These are phyloP conservation scores for Malus fusca DNA, from an alignment of 306 rosid species.

Conservation along the genomic window DNA sequence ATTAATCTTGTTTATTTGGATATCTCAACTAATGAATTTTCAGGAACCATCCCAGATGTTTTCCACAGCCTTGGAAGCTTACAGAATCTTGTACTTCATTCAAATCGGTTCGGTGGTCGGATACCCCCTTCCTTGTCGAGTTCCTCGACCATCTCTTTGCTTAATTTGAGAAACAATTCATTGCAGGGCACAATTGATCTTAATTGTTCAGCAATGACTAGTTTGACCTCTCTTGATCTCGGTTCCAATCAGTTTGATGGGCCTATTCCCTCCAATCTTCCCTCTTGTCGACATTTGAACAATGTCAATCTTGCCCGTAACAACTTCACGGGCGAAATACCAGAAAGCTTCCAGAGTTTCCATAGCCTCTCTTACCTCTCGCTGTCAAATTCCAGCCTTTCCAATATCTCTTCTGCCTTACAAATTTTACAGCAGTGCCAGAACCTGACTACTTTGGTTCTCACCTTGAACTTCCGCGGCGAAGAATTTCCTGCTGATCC, in stretches of 20 bases:
- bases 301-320: slow-evolving; percentile 38
- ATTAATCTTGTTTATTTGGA: slow-evolving; percentile 29
- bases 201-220: slow-evolving; percentile 35
- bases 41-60: slow-evolving; percentile 33
- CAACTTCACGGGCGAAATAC: slow-evolving; percentile 29
- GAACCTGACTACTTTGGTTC: slow-evolving; percentile 44
- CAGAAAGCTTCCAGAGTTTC: slow-evolving; percentile 38
- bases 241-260: slow-evolving; percentile 41
- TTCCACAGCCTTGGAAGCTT: slow-evolving; percentile 13
- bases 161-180: slow-evolving; percentile 47
- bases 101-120: slow-evolving; percentile 25
- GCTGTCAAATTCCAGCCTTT: slow-evolving; percentile 29
- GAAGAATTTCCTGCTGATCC: slow-evolving; percentile 36
- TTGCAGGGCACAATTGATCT: slow-evolving; percentile 25
- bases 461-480: slow-evolving; percentile 35
- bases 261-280: slow-evolving; percentile 30
- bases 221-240: slow-evolving; percentile 35
- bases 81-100: slow-evolving; percentile 25
- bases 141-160: slow-evolving; percentile 18
- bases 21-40: slow-evolving; percentile 26
- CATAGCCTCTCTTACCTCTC: slow-evolving; percentile 34
- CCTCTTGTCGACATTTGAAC: slow-evolving; percentile 34
- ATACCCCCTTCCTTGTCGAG: slow-evolving; percentile 33
- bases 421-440: slow-evolving; percentile 30
- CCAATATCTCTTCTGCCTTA: slow-evolving; percentile 32